Percentiles rank a stretch among this genome's conserved stretches.
These are phyloP conservation scores for Colletotrichum cordylinicola DNA, from an alignment of 2,329 filamentous ascomycete genomes.

Conservation along the genomic window DNA sequence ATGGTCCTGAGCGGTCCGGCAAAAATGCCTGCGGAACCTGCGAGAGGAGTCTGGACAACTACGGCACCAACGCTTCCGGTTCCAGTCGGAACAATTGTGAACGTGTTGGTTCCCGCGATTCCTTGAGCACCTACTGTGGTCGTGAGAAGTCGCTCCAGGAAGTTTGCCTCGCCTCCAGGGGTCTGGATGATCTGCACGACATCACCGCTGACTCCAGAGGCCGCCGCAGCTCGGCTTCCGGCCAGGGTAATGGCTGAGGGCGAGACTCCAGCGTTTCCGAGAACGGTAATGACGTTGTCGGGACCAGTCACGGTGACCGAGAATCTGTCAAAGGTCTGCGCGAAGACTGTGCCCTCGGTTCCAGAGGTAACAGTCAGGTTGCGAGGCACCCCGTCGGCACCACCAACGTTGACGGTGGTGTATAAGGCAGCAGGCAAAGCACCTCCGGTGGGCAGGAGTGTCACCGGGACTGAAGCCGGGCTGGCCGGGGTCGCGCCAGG, in stretches of 20 bases:
- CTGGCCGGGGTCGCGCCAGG: not conserved
- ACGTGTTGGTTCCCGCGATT: not conserved
- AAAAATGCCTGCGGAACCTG: not conserved
- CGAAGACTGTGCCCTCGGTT: not conserved
- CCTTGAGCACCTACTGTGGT: not conserved
- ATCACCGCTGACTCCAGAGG: not conserved
- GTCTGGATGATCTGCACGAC: conserved; percentile 11
- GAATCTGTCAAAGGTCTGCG: conserved; percentile 12
- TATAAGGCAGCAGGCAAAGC: not conserved
- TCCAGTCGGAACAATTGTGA: conserved; percentile 1
- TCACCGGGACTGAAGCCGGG: not conserved
- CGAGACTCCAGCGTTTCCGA: conserved; percentile 4
- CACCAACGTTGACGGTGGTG: conserved; percentile 4
- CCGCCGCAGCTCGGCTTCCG: not conserved
- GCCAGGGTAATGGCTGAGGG: not conserved
- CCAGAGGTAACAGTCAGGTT: conserved; percentile 5
- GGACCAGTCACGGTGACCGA: conserved; percentile 3
- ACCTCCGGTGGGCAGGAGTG: not conserved
- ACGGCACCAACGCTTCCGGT: conserved; percentile 1
- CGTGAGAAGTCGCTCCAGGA: not conserved
- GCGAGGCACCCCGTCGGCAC: conserved; percentile 7
- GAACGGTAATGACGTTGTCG: conserved; percentile 2
- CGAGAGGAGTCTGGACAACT: not conserved
- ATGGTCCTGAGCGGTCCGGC: not conserved
- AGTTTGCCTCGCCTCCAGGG: not conserved